phyloP scores from a whole-genome alignment of 306 rosid species.

The Cicer bijugum region DNA sequence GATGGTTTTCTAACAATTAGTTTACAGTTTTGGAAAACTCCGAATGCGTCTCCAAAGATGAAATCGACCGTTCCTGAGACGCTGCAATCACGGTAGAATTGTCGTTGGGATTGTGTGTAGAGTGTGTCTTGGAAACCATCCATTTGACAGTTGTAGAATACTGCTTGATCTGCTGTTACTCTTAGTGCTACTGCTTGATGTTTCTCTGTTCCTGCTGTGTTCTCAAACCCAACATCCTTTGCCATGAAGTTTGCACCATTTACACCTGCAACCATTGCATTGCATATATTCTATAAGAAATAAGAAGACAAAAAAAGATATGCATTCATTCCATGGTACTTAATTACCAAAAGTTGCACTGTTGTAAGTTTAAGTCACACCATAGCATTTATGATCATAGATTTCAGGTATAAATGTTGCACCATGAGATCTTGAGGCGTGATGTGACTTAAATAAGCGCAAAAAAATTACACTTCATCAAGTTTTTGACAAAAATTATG shows the following conservation, averaged over 20 bases:
- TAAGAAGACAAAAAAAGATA: no score
- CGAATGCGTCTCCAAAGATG: conserved; percentile 53
- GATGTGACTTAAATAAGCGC: no score
- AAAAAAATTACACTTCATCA: no score
- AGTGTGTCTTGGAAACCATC: conserved; percentile 62
- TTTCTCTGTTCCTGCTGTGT: conserved; percentile 57
- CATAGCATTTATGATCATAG: no score
- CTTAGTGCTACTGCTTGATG: conserved; percentile 62
- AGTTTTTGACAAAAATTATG: no score
- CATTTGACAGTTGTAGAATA: conserved; percentile 51
- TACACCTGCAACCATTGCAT: conserved; percentile 47
- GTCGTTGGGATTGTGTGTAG: conserved; percentile 50
- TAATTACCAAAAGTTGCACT: conserved; percentile 65
- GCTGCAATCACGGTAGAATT: conserved; percentile 61
- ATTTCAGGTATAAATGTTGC: no score
- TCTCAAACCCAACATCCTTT: conserved; percentile 59
- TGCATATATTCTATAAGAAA: no score
- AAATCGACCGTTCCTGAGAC: conserved; percentile 58
- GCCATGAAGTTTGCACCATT: conserved; percentile 68
- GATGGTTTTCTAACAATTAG: conserved; percentile 55
- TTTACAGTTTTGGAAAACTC: conserved; percentile 66
- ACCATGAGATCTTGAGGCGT: no score
- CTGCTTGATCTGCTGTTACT: conserved; percentile 52
- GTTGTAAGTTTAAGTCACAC: conserved; percentile 42
- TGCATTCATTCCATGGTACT: conserved; percentile 6